These are phyloP conservation scores for Mortierella sp. DNA, from an alignment of 371 early-diverging fungal genomes.

Conservation along the genomic window DNA sequence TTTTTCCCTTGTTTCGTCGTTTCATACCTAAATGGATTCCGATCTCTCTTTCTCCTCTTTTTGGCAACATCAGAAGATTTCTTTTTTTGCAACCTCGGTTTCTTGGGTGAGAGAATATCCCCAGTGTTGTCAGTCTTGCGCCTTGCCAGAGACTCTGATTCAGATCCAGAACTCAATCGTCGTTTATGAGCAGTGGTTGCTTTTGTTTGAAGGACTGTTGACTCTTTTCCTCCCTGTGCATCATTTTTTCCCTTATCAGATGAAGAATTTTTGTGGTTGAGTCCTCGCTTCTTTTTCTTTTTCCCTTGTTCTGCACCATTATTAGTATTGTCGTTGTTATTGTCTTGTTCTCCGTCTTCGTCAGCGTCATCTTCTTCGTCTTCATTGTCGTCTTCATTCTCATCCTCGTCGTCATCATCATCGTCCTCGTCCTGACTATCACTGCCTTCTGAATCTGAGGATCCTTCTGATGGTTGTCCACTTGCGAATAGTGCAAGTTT, in stretches of 20 bases:
- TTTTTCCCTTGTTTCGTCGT: background rate
- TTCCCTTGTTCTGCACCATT: background rate
- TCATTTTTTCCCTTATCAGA: slow-evolving; percentile 3
- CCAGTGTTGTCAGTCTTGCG: slow-evolving; percentile 19
- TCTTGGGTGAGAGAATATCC: slow-evolving; percentile 50
- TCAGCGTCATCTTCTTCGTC: slow-evolving; percentile 14
- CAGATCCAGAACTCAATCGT: slow-evolving; percentile 45
- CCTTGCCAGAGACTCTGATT: slow-evolving; percentile 24
- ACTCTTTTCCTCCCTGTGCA: background rate
- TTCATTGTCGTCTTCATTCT: slow-evolving; percentile 17
- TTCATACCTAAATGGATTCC: slow-evolving; percentile 48
- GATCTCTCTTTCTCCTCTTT: slow-evolving; percentile 28
- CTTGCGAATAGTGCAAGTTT: slow-evolving; percentile 49
- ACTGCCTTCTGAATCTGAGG: slow-evolving; percentile 26
- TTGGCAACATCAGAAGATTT: slow-evolving; percentile 13
- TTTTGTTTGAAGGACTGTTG: background rate
- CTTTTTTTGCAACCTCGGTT: slow-evolving; percentile 44
- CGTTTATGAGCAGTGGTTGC: slow-evolving; percentile 31
- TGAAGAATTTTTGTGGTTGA: slow-evolving; percentile 2
- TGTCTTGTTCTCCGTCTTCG: background rate
- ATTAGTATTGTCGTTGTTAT: background rate
- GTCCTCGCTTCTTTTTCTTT: slow-evolving; percentile 35
- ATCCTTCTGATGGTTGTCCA: slow-evolving; percentile 29
- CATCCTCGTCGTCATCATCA: slow-evolving; percentile 33
- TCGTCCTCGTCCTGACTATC: slow-evolving; percentile 27